Base-by-base conservation (phyloP, 306 rosid species). In the Cicer bijugum region DNA sequence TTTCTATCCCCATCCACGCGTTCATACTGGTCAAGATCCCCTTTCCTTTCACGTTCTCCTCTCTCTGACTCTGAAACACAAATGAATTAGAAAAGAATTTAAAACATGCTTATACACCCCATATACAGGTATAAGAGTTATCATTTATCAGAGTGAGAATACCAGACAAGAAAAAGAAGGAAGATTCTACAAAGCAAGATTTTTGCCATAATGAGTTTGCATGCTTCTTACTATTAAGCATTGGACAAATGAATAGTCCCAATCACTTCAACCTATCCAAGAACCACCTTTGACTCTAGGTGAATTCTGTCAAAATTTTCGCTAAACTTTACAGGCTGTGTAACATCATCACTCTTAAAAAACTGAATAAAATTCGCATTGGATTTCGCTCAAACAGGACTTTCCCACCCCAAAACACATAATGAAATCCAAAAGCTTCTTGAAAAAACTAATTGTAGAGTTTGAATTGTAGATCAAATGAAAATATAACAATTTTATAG, bases 1-100 rank as follows among this genome's bases (percentile, higher is more conserved):
- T 94, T 94, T 86, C 99, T 91, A 82, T 94, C 97, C 43, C 99
- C 97, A 59, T 86, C 90, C 90, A 94, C 77, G 52, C 97, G 92
- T 74, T 94, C 99, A 85, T 87, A 89, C 43, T 64, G 91, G 75
- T 94, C 99, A 68, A 94, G 99, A 84, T 94, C 99, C 68, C 99
- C 99, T 86, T 94, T 94, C 76, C 99, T 87, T 82, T 94, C 99
- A 62, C 99, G 92, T 72, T 89, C 96, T 14, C 77, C 91, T 85
- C 99, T 94, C 74, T 94, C 99, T 10, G 96, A 85, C 81, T 88
- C 99, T 91, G 87, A 80, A 82, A 76, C 43, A 80, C 44, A 75
- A 80, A 81, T 56, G n/a, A 58, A 71, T 39, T 12, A 6, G 39
- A 51, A 69, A 50, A 15, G 10, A 57, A 70, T 69, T 17, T 47